A percentile compares a stretch with the other conserved stretches of the same genome.
phyloP scores from a whole-genome alignment of 2,329 filamentous ascomycete genomes.

The Paraphaeosphaeria minitans region DNA sequence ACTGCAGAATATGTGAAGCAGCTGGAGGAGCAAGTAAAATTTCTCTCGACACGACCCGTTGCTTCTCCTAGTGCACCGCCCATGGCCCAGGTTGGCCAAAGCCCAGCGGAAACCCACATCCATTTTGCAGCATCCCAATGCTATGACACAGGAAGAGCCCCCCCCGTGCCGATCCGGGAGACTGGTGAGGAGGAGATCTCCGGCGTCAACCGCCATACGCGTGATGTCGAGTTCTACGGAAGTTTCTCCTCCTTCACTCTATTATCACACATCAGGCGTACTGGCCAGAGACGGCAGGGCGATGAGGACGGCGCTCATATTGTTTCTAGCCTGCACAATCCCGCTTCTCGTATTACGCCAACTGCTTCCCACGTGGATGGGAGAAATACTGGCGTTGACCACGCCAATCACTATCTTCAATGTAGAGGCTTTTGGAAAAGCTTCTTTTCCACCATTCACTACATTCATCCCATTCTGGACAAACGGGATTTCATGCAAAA shows the following conservation, averaged over 20 bases:
- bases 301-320: slow-evolving; percentile 28
- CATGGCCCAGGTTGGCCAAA: background rate
- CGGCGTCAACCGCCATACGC: slow-evolving; percentile 50
- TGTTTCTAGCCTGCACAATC: slow-evolving; percentile 54
- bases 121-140: background rate
- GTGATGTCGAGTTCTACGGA: slow-evolving; percentile 53
- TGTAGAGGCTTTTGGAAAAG: slow-evolving; percentile 54
- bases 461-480: slow-evolving; percentile 56
- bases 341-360: slow-evolving; percentile 45
- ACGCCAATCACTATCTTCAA: slow-evolving; percentile 46
- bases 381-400: background rate
- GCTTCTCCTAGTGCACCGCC: background rate
- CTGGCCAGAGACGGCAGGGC: background rate
- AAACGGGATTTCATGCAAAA: slow-evolving; percentile 52
- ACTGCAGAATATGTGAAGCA: slow-evolving; percentile 6
- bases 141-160: background rate
- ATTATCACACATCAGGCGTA: slow-evolving; percentile 46
- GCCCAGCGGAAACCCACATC: background rate
- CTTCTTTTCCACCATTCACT: slow-evolving; percentile 57
- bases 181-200: slow-evolving; percentile 44
- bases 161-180: background rate
- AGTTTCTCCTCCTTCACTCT: slow-evolving; percentile 55
- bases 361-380: slow-evolving; percentile 7
- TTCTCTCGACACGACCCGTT: background rate
- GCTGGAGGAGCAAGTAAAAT: slow-evolving; percentile 1